phyloP scores from a whole-genome alignment of 352 stramenopile species.

The Elongisporangium prolatum region DNA sequence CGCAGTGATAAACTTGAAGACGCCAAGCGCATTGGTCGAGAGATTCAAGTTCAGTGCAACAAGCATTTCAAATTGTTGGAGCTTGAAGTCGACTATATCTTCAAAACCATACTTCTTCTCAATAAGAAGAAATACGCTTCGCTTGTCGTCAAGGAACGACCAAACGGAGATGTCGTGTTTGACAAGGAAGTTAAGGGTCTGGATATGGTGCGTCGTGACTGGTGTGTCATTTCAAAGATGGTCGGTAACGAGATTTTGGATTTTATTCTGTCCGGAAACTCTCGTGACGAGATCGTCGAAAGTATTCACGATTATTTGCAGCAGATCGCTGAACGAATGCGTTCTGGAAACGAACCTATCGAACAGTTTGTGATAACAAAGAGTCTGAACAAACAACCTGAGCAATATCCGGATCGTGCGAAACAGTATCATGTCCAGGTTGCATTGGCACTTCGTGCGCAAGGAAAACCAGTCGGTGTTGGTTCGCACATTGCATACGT shows the following conservation, averaged over 20 bases:
- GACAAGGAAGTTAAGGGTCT: slow-evolving; percentile 98
- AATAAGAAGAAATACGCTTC: slow-evolving; percentile 99
- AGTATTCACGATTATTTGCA: slow-evolving; percentile 96
- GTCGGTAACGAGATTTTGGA: slow-evolving; percentile 96
- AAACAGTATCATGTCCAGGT: slow-evolving; percentile 98
- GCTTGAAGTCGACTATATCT: slow-evolving; percentile 99
- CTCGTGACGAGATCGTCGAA: slow-evolving; percentile 94
- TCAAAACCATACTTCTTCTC: slow-evolving; percentile 98
- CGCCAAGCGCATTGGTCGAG: slow-evolving; percentile 91
- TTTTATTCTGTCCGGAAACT: slow-evolving; percentile 94
- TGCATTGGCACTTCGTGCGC: slow-evolving; percentile 92
- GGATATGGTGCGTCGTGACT: slow-evolving; percentile 98
- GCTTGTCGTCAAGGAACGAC: slow-evolving; percentile 89
- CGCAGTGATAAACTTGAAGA: slow-evolving; percentile 91
- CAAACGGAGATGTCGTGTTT: slow-evolving; percentile 55
- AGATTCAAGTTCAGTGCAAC: slow-evolving; percentile 98
- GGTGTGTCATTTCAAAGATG: slow-evolving; percentile 98
- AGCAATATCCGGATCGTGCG: slow-evolving; percentile 97
- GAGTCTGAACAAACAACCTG: slow-evolving; percentile 98
- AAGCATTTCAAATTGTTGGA: slow-evolving; percentile 99
- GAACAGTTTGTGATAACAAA: slow-evolving; percentile 99
- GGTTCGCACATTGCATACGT: slow-evolving; percentile 99
- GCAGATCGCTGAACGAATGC: slow-evolving; percentile 91
- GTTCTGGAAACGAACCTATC: slow-evolving; percentile 91
- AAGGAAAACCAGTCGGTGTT: slow-evolving; percentile 95